Evolutionary conservation across 2,329 filamentous ascomycete species (phyloP).

Genomic region (Emmonsiellopsis sp.): DNA sequence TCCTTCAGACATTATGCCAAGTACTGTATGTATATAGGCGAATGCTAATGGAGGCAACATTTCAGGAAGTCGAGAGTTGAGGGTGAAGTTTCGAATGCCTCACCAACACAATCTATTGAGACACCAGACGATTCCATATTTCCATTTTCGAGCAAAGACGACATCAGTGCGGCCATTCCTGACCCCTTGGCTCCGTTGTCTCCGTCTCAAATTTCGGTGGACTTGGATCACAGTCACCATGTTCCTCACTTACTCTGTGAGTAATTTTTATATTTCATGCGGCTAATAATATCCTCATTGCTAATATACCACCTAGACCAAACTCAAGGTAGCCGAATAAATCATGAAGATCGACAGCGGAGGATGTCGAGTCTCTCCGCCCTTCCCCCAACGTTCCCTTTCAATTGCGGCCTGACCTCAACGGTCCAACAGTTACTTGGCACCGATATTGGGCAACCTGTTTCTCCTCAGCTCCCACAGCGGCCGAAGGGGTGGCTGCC

Average conservation of each 20-base stretch:
- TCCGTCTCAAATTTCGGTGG: constrained; percentile 36
- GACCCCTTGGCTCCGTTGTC: constrained; percentile 23
- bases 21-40: constrained; percentile 5
- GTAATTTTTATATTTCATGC: constrained; percentile 21
- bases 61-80: constrained; percentile 33
- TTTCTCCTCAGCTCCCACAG: constrained; percentile 41
- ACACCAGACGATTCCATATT: constrained; percentile 23
- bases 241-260: constrained; percentile 56
- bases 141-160: constrained; percentile 20
- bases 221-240: constrained; percentile 45
- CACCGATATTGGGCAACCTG: constrained; percentile 15
- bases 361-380: constrained; percentile 34
- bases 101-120: constrained; percentile 25
- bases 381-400: constrained; percentile 27
- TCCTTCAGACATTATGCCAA: constrained; percentile 7
- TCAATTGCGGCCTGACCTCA: constrained; percentile 24
- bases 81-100: constrained; percentile 23
- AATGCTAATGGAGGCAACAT: constrained; percentile 4
- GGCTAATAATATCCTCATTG: constrained; percentile 7
- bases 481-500: constrained; percentile 40
- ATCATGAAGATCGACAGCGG: constrained; percentile 35
- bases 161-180: constrained; percentile 12
- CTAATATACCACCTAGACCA: constrained; percentile 30
- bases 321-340: constrained; percentile 36
- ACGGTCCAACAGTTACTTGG: constrained; percentile 28